Conservation (phyloP, 805 yeast genomes). For the Starmerella tilneyi region DNA sequence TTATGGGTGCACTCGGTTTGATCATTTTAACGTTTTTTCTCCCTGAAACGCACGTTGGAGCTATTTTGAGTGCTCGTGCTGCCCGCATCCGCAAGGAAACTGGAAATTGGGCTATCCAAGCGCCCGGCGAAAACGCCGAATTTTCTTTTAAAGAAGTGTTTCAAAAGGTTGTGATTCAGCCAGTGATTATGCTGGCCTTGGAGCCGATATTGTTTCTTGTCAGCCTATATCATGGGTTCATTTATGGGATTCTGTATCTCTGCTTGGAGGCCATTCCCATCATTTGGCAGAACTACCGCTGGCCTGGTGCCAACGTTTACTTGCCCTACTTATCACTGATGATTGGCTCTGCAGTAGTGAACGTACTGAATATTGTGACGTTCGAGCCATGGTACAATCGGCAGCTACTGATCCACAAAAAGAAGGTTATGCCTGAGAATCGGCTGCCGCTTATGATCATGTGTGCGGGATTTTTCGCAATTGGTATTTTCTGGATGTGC, state of each 20-base stretch:
- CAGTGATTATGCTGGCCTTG: slow-evolving; percentile 29
- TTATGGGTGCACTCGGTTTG: slow-evolving; percentile 41
- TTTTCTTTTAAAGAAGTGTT: slow-evolving; percentile 34
- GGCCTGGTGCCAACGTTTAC: slow-evolving; percentile 48
- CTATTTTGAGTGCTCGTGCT: slow-evolving; percentile 55
- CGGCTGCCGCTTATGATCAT: slow-evolving; percentile 66
- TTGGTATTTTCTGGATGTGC: slow-evolving; percentile 76
- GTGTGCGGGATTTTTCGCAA: slow-evolving; percentile 59
- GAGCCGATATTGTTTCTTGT: slow-evolving; percentile 35
- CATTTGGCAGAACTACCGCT: slow-evolving; percentile 46
- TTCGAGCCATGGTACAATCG: slow-evolving; percentile 45
- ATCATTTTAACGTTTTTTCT: slow-evolving; percentile 37
- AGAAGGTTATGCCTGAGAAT: slow-evolving; percentile 62
- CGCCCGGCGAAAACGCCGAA: slow-evolving; percentile 43
- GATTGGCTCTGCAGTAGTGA: slow-evolving; percentile 57
- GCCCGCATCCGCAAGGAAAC: slow-evolving; percentile 51
- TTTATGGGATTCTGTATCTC: slow-evolving; percentile 36
- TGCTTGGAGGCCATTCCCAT: slow-evolving; percentile 35
- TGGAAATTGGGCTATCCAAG: slow-evolving; percentile 74
- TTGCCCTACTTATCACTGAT: slow-evolving; percentile 74
- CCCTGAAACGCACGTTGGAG: slow-evolving; percentile 65
- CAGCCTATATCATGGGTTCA: slow-evolving; percentile 34
- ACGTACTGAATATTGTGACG: slow-evolving; percentile 40
- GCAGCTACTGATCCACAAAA: slow-evolving; percentile 40
- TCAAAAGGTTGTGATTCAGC: slow-evolving; percentile 29